These are phyloP conservation scores for Vanderwaltozyma yarrowii DNA, from an alignment of 805 yeast species.

Conservation along the genomic window DNA sequence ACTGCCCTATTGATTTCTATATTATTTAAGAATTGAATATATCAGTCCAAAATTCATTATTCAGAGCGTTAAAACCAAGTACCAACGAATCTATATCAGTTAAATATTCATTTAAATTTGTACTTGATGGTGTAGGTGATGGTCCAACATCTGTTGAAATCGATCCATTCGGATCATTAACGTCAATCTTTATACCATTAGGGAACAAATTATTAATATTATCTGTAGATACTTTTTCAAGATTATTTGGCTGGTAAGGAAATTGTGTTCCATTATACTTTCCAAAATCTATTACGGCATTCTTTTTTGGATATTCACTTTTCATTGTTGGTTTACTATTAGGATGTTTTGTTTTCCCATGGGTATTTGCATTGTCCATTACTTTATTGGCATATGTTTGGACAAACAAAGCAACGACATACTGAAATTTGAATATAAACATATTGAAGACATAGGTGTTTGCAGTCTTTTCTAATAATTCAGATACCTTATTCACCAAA, in stretches of 20 bases:
- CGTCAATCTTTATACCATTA: too few species aligned
- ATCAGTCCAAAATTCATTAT: slow-evolving; percentile 68
- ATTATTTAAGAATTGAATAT: slow-evolving; percentile 5
- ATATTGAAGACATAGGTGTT: slow-evolving; percentile 36
- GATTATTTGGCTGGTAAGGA: not conserved
- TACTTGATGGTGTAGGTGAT: slow-evolving; percentile 33
- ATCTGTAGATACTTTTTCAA: too few species aligned
- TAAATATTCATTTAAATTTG: slow-evolving; percentile 20
- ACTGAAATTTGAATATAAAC: slow-evolving; percentile 42
- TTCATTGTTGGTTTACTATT: not conserved
- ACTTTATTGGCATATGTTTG: slow-evolving; percentile 44
- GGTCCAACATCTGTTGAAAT: slow-evolving; percentile 31
- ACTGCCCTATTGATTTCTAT: too few species aligned
- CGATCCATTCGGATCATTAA: too few species aligned
- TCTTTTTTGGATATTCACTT: not conserved
- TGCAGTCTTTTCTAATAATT: slow-evolving; percentile 21
- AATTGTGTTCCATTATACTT: not conserved
- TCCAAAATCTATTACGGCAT: not conserved
- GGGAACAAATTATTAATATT: not conserved
- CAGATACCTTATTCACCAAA: slow-evolving; percentile 18
- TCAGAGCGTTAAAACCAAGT: slow-evolving; percentile 42
- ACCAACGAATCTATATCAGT: slow-evolving; percentile 33
- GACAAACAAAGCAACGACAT: slow-evolving; percentile 47
- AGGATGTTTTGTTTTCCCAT: not conserved
- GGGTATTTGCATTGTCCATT: not conserved